These are phyloP conservation scores for Phytophthora sp. DNA, from an alignment of 352 stramenopile species.

Conservation along the genomic window DNA sequence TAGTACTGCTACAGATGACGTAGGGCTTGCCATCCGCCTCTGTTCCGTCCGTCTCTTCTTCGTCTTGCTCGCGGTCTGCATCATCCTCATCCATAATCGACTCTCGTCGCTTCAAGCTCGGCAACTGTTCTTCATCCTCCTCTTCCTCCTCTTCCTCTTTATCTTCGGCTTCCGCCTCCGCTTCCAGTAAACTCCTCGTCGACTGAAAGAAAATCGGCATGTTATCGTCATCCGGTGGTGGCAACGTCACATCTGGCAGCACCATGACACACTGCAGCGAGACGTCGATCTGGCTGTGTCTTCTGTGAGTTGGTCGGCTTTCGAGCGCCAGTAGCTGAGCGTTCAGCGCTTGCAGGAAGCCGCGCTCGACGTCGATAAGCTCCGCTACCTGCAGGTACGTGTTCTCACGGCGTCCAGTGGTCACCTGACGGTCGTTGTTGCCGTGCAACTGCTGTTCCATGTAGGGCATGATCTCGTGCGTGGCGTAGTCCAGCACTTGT, in stretches of 20 bases:
- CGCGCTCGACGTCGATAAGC: slow-evolving; percentile 63
- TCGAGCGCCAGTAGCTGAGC: slow-evolving; percentile 64
- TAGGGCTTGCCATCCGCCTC: slow-evolving; percentile 34
- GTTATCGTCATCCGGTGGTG: slow-evolving; percentile 55
- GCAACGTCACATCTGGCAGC: slow-evolving; percentile 78
- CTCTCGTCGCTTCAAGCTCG: slow-evolving; percentile 20
- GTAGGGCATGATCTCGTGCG: slow-evolving; percentile 76
- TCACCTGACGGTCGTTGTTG: background rate
- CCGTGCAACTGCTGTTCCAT: slow-evolving; percentile 51
- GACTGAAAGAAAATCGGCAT: slow-evolving; percentile 54
- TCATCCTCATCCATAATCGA: slow-evolving; percentile 45
- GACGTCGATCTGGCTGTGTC: slow-evolving; percentile 80
- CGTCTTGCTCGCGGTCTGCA: slow-evolving; percentile 11
- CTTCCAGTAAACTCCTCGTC: slow-evolving; percentile 38
- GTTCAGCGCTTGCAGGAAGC: slow-evolving; percentile 73
- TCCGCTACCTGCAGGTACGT: slow-evolving; percentile 75
- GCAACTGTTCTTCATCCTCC: slow-evolving; percentile 19
- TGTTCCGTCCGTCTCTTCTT: slow-evolving; percentile 11
- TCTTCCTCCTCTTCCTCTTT: slow-evolving; percentile 29
- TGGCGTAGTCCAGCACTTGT: slow-evolving; percentile 78
- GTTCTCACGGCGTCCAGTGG: slow-evolving; percentile 20
- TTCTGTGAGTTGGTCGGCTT: slow-evolving; percentile 56
- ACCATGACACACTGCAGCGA: slow-evolving; percentile 78
- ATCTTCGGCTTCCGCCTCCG: slow-evolving; percentile 15
- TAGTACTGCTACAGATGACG: slow-evolving; percentile 37